Evolutionary conservation across 495 filamentous ascomycete genomes (phyloP), one percentile per base, ranked within the genome.

Genomic region (Aspergillus saccharolyticus): DNA sequence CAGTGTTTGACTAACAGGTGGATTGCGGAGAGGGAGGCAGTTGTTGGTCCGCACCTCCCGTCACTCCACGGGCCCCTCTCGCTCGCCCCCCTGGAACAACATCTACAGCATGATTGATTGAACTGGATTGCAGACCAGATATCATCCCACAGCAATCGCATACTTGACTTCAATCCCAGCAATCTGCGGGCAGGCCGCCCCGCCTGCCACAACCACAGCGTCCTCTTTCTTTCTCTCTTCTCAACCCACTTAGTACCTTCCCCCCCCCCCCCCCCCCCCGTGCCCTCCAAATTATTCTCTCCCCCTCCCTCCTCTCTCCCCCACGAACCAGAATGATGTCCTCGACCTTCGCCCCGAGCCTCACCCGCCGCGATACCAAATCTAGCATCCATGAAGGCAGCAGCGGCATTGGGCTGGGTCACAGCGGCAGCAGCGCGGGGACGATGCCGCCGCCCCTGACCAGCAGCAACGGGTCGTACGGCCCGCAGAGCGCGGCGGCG

Each of bases 401-500:
- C 33, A 39, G 33, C 33, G 33, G 33, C 33, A 15, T 39, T 12
- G 33, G 33, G 33, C 33, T 39, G 4, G 33, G 33, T 5, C 33
- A 39, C 33, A 39, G 9, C 25, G 25, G 33, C 33, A 39, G 33
- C 33, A 39, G 4, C 4, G 33, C 66, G 46, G 65, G 63, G 28
- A 51, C 63, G 6, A 55, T 67, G 15, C 71, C 67, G 44, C 65
- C 68, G 14, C 66, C 71, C 9, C 62, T 71, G 18, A 62, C 62
- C 1, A 69, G 68, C 39, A 72, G 66, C 20, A 70, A 68, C 15
- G 71, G 73, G n/a, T 52, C 68, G 20, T 69, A 77, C 47, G 73
- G 80, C n/a, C 78, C 79, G 14, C 80, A 83, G 58, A 89, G 84
- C 65, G 87, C 88, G 16, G 75, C 80, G 46, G 74, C 77, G 33